Conservation (phyloP, 768 basidiomycete species). For the Boletus vinaceobasis region DNA sequence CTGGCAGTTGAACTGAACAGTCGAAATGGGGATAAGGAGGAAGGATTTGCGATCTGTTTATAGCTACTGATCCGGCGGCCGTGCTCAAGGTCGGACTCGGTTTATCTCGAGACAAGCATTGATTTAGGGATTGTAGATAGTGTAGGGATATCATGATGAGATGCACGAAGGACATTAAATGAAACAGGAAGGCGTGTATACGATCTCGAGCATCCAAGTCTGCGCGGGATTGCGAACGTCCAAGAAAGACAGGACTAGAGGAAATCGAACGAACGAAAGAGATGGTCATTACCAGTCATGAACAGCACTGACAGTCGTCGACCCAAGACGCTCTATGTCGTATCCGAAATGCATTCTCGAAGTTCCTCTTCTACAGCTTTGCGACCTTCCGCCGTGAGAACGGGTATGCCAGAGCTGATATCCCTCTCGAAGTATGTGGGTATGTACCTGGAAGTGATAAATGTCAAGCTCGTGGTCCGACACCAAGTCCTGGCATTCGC, state of each 20-base stretch:
- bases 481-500: neutral
- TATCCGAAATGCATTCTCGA: conserved; percentile 13
- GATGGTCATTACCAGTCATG: conserved; percentile 10
- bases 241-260: conserved; percentile 9
- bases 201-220: conserved; percentile 6
- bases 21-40: neutral
- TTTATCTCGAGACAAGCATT: neutral
- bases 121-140: conserved; percentile 18
- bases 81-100: neutral
- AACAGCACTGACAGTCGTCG: neutral
- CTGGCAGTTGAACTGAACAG: neutral
- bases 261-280: neutral
- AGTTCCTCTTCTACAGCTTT: conserved; percentile 76
- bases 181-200: neutral
- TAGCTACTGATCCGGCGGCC: neutral
- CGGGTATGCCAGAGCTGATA: conserved; percentile 61
- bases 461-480: neutral
- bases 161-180: conserved; percentile 15
- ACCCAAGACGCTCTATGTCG: conserved; percentile 10
- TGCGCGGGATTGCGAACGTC: neutral
- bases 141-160: conserved; percentile 29
- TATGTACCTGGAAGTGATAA: conserved; percentile 49
- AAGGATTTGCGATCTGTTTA: neutral
- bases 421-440: conserved; percentile 75
- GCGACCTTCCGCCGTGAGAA: conserved; percentile 64